Evolutionary conservation across 1,139 yeast genomes (phyloP), one percentile per base, ranked within the genome.

Genomic region (Candida anutae): DNA sequence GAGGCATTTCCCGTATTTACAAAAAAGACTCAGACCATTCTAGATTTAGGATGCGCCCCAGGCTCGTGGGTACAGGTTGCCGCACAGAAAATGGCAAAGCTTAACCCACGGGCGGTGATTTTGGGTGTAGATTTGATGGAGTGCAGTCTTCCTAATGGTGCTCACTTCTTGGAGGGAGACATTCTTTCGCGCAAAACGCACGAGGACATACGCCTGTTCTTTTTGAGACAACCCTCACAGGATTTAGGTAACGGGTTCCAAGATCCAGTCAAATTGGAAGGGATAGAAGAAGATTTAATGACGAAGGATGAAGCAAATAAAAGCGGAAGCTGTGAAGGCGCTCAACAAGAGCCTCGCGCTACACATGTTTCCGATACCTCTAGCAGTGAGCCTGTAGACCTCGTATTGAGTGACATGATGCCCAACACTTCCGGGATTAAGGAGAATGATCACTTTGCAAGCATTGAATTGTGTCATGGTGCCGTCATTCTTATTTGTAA

Each of bases 1-100:
- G 62, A 74, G 17, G 74, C 70, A 45, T 80, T 65, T 52, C 56
- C 61, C 16, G 37, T 90, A 3, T 77, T 90, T 50, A 57, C 57
- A 31, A 62, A 69, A 5, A 34, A 35, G 5, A 36, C 58, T 3
- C 62, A 58, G 40, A 74, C 79, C 30, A 80, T 90, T 1, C 75
- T 90, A 4, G 98, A 90, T 54, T 61, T 90, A 28, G 71, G 71
- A 5, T 63, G 58, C 47, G 68, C 71, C 2, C 72, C 72, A 3
- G 72, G 72, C 0, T 68, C 70, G 2, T 65, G 72, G 72, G 58
- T 68, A 3, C 71, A 65, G 36, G 67, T 64, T 11, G 66, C 60
- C 2, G 39, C 56, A 2, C 51, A 51, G 13, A 40, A 50, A 29
- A 41, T 51, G 38, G 39, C 42, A 16, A 35, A 33, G 10, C 20